Evolutionary conservation across 1,139 yeast genomes (phyloP).

Genomic region (Starmera stellimalicola): DNA sequence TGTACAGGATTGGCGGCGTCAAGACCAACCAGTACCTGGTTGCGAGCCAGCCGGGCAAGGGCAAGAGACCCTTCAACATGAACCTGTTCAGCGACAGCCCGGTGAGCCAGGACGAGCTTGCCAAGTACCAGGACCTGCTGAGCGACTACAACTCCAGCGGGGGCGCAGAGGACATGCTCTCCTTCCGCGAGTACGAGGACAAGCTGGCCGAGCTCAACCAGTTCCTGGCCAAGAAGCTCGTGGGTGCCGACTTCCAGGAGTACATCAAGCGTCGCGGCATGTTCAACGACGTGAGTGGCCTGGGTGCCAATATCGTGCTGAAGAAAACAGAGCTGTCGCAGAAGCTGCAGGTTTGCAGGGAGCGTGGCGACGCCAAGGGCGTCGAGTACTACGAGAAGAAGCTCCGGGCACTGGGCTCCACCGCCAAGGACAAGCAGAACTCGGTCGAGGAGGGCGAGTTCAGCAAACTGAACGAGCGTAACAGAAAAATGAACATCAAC

Average conservation of each 20-base stretch:
- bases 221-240: constrained; percentile 57
- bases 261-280: constrained; percentile 68
- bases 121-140: constrained; percentile 54
- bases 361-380: constrained; percentile 45
- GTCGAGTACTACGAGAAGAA: constrained; percentile 32
- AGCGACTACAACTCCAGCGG: constrained; percentile 43
- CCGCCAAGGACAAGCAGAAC: constrained; percentile 35
- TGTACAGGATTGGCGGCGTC: constrained; percentile 46
- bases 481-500: constrained; percentile 70
- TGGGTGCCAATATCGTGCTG: constrained; percentile 72
- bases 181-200: constrained; percentile 54
- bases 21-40: constrained; percentile 53
- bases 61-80: constrained; percentile 64
- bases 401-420: constrained; percentile 34
- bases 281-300: constrained; percentile 39
- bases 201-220: constrained; percentile 53
- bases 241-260: constrained; percentile 68
- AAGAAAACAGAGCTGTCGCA: constrained; percentile 67
- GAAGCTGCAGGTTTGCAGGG: constrained; percentile 67
- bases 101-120: constrained; percentile 60
- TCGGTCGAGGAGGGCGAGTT: constrained; percentile 26
- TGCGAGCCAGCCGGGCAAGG: constrained; percentile 42
- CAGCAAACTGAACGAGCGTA: constrained; percentile 40
- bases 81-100: constrained; percentile 71
- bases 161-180: constrained; percentile 34